phyloP scores from a whole-genome alignment of 441 rosid genomes.

The Jatropha podagrica region DNA sequence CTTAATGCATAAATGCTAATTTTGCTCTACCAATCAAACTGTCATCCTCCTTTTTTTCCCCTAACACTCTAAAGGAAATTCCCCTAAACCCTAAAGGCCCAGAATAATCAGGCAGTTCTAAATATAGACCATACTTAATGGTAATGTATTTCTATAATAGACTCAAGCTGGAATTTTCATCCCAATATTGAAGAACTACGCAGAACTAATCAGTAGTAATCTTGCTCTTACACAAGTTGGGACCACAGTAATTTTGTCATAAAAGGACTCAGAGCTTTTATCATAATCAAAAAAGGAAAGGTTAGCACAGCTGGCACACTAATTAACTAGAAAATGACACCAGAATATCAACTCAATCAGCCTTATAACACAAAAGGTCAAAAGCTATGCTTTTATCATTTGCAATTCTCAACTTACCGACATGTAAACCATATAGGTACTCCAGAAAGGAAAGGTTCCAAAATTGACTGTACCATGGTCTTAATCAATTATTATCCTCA shows the following conservation, averaged over 20 bases:
- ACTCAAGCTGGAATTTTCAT: no score
- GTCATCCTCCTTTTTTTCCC: no score
- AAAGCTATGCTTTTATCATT: neutral
- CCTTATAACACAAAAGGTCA: neutral
- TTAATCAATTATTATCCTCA: neutral
- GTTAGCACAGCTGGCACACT: slow-evolving; percentile 1
- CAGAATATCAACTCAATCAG: no score
- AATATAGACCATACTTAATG: no score
- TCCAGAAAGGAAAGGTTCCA: neutral
- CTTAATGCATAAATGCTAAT: no score
- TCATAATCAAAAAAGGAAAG: neutral
- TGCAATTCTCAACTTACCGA: neutral
- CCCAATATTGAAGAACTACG: no score
- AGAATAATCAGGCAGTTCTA: no score
- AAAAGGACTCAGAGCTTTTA: slow-evolving; percentile 6
- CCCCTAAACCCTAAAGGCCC: no score
- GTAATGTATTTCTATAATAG: no score
- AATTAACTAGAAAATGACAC: neutral
- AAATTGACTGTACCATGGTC: neutral
- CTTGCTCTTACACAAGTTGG: neutral
- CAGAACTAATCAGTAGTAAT: no score
- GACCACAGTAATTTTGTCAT: neutral
- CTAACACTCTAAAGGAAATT: no score
- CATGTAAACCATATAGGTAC: neutral
- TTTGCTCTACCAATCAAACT: no score